These are phyloP conservation scores for Blastomyces percursus DNA, from an alignment of 2,329 filamentous ascomycete species.

Conservation along the genomic window DNA sequence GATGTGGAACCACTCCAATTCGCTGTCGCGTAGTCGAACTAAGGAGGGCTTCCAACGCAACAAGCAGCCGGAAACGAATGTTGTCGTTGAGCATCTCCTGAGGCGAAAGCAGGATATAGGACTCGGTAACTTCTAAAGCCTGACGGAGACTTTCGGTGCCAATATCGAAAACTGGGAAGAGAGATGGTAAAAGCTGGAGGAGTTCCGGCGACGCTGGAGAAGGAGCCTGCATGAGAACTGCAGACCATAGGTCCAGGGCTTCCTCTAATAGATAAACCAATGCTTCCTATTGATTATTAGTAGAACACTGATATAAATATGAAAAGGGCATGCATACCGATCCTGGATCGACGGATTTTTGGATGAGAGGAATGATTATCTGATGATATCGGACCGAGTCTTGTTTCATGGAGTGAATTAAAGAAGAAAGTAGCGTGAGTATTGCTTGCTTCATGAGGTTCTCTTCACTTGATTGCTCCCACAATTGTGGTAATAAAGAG, in stretches of 20 bases:
- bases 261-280: constrained; percentile 83
- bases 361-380: constrained; percentile 71
- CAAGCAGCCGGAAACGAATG: constrained; percentile 28
- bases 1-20: constrained; percentile 31
- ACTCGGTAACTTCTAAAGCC: constrained; percentile 55
- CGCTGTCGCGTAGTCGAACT: constrained; percentile 29
- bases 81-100: constrained; percentile 34
- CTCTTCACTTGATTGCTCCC: constrained; percentile 75
- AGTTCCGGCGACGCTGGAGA: constrained; percentile 50
- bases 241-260: constrained; percentile 77
- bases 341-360: constrained; percentile 63
- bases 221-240: constrained; percentile 57
- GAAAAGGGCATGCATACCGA: constrained; percentile 42
- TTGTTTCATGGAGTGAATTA: constrained; percentile 76
- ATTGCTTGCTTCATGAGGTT: constrained; percentile 92
- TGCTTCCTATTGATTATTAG: constrained; percentile 36
- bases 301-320: background rate
- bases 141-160: constrained; percentile 53
- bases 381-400: constrained; percentile 67
- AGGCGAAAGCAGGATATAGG: constrained; percentile 57
- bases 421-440: constrained; percentile 68
- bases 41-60: constrained; percentile 32
- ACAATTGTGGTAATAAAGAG: constrained; percentile 64
- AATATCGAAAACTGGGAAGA: constrained; percentile 56
- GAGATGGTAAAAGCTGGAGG: constrained; percentile 50